Evolutionary conservation across 1,284 basidiomycete genomes (phyloP), one percentile per base, ranked within the genome.

Genomic region (Tylopilus sp.): DNA sequence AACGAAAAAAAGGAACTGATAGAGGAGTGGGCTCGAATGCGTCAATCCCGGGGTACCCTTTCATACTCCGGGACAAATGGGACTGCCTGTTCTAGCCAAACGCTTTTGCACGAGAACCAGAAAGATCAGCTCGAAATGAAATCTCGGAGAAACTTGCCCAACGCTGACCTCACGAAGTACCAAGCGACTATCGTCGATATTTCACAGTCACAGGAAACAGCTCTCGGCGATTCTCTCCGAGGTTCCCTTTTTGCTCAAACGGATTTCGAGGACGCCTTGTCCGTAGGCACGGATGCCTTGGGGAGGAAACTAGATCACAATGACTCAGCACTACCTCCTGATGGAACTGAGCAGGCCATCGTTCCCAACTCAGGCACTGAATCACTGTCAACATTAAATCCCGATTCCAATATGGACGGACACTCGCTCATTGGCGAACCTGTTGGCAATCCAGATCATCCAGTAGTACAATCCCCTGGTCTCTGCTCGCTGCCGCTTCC

Each of bases 1-100:
- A 51, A 46, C 20, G 34, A 47, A n/a, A 68, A 54, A 44, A 56
- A 14, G 18, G 44, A 54, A 33, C 30, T 67, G 21, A 65, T 65
- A 39, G 58, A 66, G 26, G 58, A 68, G 39, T 69, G 63, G 63
- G 63, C 62, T 26, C 60, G 47, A 21, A 44, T 66, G 44, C 67
- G 63, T 38, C 61, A 51, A 55, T 68, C 50, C 3, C 65, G 64
- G 43, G 62, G 64, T 37, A 7, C 50, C 15, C 49, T 63, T 35
- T 43, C 53, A 17, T 45, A 56, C 42, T 50, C 51, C 3, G 58
- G 51, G 9, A 49, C 33, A 40, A 36, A 50, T 46, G 45, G 29
- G 26, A 52, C 48, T 10, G 17, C 38, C 21, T 37, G 47, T 24
- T 37, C 36, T 0, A 37, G 28, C 17, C 52, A 45, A 21, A 15